Percentiles rank a stretch among this genome's conserved stretches.
Conservation (phyloP, 2,329 filamentous ascomycete genomes). For the Amauroascus verrucosus region DNA sequence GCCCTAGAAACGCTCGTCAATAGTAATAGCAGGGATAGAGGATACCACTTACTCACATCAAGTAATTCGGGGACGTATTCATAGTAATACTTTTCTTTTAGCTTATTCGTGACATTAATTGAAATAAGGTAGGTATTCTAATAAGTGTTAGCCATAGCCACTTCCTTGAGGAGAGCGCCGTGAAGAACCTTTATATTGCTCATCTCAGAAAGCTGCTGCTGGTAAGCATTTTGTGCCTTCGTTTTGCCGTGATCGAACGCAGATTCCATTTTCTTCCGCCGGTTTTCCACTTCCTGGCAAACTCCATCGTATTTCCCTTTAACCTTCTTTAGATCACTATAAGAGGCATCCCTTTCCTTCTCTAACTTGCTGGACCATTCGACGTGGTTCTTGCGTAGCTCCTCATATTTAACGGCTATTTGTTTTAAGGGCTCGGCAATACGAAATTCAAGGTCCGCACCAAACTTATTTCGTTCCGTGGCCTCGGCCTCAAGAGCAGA, state of each 20-base stretch:
- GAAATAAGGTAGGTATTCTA: slow-evolving; percentile 89
- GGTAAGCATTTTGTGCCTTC: slow-evolving; percentile 84
- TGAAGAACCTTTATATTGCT: slow-evolving; percentile 64
- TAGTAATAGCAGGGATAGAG: background rate
- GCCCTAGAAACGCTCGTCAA: slow-evolving; percentile 35
- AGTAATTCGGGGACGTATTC: slow-evolving; percentile 91
- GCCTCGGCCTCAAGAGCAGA: slow-evolving; percentile 81
- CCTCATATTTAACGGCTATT: slow-evolving; percentile 67
- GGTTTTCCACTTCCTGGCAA: slow-evolving; percentile 89
- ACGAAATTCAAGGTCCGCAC: slow-evolving; percentile 63
- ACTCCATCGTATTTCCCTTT: slow-evolving; percentile 88
- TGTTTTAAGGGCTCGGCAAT: slow-evolving; percentile 80
- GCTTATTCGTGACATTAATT: slow-evolving; percentile 94
- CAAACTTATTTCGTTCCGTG: slow-evolving; percentile 77
- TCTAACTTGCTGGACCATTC: slow-evolving; percentile 85
- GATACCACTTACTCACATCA: slow-evolving; percentile 50
- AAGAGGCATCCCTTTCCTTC: slow-evolving; percentile 75
- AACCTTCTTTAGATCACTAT: slow-evolving; percentile 74
- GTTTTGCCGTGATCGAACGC: slow-evolving; percentile 77
- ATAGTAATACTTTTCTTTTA: slow-evolving; percentile 95
- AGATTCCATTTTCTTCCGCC: slow-evolving; percentile 87
- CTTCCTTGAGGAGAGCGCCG: background rate
- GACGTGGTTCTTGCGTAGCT: slow-evolving; percentile 78
- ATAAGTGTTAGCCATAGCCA: slow-evolving; percentile 20
- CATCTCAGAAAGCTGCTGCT: slow-evolving; percentile 90